phyloP scores from a whole-genome alignment of 768 basidiomycete genomes.

The Clavulina sp. region DNA sequence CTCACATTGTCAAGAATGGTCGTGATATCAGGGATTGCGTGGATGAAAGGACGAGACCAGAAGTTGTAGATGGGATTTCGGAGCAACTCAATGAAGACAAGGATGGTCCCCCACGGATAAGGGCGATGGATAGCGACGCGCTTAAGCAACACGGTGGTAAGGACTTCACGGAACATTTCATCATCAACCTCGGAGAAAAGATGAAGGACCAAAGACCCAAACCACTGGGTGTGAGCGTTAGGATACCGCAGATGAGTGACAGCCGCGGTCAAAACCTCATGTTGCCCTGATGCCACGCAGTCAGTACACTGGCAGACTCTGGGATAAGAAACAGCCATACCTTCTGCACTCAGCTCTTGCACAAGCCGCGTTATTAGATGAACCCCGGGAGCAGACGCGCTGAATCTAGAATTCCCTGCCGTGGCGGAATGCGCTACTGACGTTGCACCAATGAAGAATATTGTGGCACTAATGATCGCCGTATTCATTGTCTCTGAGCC shows the following conservation, averaged over 20 bases:
- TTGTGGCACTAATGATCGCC: conserved; percentile 79
- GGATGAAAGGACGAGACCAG: conserved; percentile 77
- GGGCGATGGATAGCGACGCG: conserved; percentile 88
- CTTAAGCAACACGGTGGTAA: conserved; percentile 82
- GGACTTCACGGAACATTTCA: conserved; percentile 61
- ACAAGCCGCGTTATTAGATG: conserved; percentile 70
- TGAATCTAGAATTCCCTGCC: conserved; percentile 68
- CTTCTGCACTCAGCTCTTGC: conserved; percentile 76
- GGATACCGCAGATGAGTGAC: conserved; percentile 93
- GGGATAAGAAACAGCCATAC: conserved; percentile 26
- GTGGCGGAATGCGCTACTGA: conserved; percentile 74
- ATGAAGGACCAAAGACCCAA: conserved; percentile 76
- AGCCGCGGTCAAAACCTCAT: conserved; percentile 83
- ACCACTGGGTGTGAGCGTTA: conserved; percentile 97
- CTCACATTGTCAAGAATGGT: conserved; percentile 11
- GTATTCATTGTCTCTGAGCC: conserved; percentile 42
- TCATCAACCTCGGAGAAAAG: conserved; percentile 68
- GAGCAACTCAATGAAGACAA: conserved; percentile 86
- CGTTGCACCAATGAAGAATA: conserved; percentile 91
- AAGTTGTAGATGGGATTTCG: conserved; percentile 82
- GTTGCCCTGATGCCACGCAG: conserved; percentile 56
- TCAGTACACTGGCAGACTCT: conserved; percentile 1
- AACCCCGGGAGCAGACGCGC: conserved; percentile 67
- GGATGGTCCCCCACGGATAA: conserved; percentile 89
- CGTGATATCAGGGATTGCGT: conserved; percentile 62